A percentile compares a stretch with the other conserved stretches of the same genome.
phyloP scores from a whole-genome alignment of 1,139 yeast genomes.

The Sugiyamaella sp. region DNA sequence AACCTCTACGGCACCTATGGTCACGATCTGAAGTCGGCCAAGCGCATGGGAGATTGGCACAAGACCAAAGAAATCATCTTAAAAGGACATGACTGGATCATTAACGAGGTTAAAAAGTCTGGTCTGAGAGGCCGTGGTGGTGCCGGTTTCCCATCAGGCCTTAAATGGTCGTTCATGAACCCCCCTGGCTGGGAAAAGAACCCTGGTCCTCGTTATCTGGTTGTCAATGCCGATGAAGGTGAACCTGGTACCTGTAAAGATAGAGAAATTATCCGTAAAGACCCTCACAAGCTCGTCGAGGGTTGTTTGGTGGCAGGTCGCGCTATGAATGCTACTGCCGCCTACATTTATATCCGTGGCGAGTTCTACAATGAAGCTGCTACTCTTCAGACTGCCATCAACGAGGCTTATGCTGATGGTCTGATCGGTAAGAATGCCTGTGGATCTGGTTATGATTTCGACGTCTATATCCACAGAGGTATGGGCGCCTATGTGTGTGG shows the following conservation, averaged over 20 bases:
- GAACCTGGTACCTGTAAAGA: conserved; percentile 94
- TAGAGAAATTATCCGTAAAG: conserved; percentile 85
- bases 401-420: conserved; percentile 83
- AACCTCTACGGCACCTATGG: conserved; percentile 77
- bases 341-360: conserved; percentile 86
- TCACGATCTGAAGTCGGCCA: conserved; percentile 69
- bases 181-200: conserved; percentile 95
- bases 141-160: conserved; percentile 89
- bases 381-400: conserved; percentile 72
- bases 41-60: conserved; percentile 86
- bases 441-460: conserved; percentile 83
- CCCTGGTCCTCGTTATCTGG: conserved; percentile 80
- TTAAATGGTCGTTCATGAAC: conserved; percentile 91
- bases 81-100: conserved; percentile 87
- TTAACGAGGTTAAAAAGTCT: conserved; percentile 79
- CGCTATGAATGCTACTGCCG: conserved; percentile 92
- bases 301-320: conserved; percentile 87
- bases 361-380: conserved; percentile 82
- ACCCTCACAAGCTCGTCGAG: conserved; percentile 86
- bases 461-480: conserved; percentile 81
- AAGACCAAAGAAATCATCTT: conserved; percentile 81
- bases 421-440: conserved; percentile 80
- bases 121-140: conserved; percentile 93
- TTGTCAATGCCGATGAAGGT: conserved; percentile 91
- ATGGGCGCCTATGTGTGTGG: conserved; percentile 93